A percentile compares a stretch with the other conserved stretches of the same genome.
Evolutionary conservation across 371 early-diverging fungal genomes (phyloP).

Genomic region (Mucor saturninus): DNA sequence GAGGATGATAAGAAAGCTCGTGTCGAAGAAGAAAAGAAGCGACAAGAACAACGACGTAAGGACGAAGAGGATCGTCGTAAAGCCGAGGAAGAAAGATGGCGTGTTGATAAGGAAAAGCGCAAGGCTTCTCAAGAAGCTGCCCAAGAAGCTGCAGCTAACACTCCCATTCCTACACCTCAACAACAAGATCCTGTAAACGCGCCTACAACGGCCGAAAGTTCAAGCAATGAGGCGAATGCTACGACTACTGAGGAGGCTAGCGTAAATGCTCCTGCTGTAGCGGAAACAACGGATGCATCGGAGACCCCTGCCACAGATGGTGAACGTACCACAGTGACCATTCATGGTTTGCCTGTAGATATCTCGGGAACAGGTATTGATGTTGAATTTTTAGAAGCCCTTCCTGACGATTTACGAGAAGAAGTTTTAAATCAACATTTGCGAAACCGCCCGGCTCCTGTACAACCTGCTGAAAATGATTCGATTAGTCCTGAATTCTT

Average conservation of each 20-base stretch:
- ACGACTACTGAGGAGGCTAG: not conserved
- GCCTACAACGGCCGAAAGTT: not conserved
- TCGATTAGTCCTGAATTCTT: slow-evolving; percentile 78
- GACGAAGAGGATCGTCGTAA: slow-evolving; percentile 54
- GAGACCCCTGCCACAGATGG: slow-evolving; percentile 14
- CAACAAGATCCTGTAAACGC: not conserved
- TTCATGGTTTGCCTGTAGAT: slow-evolving; percentile 72
- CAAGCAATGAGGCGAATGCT: not conserved
- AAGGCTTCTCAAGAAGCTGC: slow-evolving; percentile 30
- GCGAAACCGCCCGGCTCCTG: slow-evolving; percentile 28
- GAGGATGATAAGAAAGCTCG: slow-evolving; percentile 70
- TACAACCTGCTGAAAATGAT: slow-evolving; percentile 39
- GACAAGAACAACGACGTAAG: slow-evolving; percentile 44
- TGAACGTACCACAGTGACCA: slow-evolving; percentile 53
- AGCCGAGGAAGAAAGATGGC: slow-evolving; percentile 61
- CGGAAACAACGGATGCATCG: slow-evolving; percentile 40
- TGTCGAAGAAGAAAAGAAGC: slow-evolving; percentile 55
- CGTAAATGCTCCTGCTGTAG: not conserved
- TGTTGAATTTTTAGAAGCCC: slow-evolving; percentile 90
- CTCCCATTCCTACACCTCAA: slow-evolving; percentile 14
- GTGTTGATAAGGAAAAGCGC: slow-evolving; percentile 32
- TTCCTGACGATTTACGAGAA: slow-evolving; percentile 93
- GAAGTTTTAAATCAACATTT: slow-evolving; percentile 85
- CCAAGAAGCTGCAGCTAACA: slow-evolving; percentile 39
- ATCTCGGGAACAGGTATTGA: slow-evolving; percentile 96